Base-by-base conservation (phyloP, 768 basidiomycete genomes). In the Boletus pseudo-olivaceus region DNA sequence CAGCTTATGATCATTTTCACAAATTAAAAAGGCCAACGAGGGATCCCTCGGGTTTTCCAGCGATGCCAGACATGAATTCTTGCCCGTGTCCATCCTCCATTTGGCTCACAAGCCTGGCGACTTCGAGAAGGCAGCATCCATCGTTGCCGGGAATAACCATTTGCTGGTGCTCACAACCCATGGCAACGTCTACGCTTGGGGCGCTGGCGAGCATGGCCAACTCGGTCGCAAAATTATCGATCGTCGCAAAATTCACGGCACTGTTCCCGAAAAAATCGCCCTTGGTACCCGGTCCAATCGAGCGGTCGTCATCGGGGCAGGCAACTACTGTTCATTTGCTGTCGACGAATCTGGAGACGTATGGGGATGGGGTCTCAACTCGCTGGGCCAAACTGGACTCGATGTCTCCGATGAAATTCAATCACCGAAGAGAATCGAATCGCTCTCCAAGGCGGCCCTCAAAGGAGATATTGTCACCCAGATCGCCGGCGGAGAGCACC, bases 301-400 rank as follows among this genome's bases (percentile, higher is more conserved):
- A 54, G 83, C 84, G 42, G 84, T 86, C 12, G 74, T 73, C 39
- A 75, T 98, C 56, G 93, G 93, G 5, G 82, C 93, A 0, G 95
- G 96, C 7, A 79, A 80, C 48, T 90, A 85, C 71, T 88, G 91
- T 64, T 95, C 93, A 0, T 98, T 97, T 64, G 95, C 94, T 3
- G 84, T 98, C 53, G 88, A 93, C 67, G 82, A 88, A 49, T 73
- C 77, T 7, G 94, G 93, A 29, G 82, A 80, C 46, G 88, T 96
- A 9, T 98, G 87, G 85, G 93, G 84, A 12, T 98, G 96, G 96
- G 96, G 96, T n/a, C 76, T 94, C 55, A 97, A 98, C 70, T 90
- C 76, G 71, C 89, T 80, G 86, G 94, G 88, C 29, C 90, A 92
- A 70, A 83, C 82, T 1, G 90, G 89, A 32, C 85, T 87, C 0